Base-by-base conservation (phyloP, 257 asterid species). In the Jasminum sambac region DNA sequence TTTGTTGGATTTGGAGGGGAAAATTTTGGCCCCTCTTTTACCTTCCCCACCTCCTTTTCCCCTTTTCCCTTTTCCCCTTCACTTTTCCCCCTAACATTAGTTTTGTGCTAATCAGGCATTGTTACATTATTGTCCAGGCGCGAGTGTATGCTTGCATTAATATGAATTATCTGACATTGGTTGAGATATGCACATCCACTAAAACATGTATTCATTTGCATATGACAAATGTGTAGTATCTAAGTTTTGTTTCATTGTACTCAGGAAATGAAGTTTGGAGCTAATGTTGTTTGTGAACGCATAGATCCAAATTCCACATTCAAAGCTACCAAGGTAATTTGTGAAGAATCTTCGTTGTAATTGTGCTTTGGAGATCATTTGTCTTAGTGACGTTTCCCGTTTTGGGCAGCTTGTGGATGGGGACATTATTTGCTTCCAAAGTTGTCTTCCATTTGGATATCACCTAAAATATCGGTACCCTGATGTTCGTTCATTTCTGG, bases 391-490 rank as follows among this genome's bases (percentile, higher is more conserved):
- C 21, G 36, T 55, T 25, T 43, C 57, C 17, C 39, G 69, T 60
- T 74, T 23, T 74, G 69, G 74, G 71, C 85, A 86, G 87, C 84
- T 84, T 43, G 84, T 77, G 63, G 84, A 84, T 80, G 91, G 88
- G 42, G 87, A 83, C 77, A 86, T 86, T 61, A 55, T 86, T 61
- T 84, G 89, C 79, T 75, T 75, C 75, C 91, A 86, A 63, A 86
- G 82, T 68, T 73, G 66, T 69, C 80, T 69, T 74, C 46, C 84
- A 37, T 64, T 68, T 6, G 72, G 78, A 76, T 78, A 67, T 61
- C 55, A 81, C 55, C 76, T 76, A 66, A 72, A 23, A 67, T 69
- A 57, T 59, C 87, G 79, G 43, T 76, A 70, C 73, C 83, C 89
- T 8, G 83, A 84, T 72, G 80, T 80, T 74, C 80, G 78, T 23